Evolutionary conservation across 2,329 filamentous ascomycete genomes (phyloP).

Genomic region (Colletotrichum lindemuthianum): DNA sequence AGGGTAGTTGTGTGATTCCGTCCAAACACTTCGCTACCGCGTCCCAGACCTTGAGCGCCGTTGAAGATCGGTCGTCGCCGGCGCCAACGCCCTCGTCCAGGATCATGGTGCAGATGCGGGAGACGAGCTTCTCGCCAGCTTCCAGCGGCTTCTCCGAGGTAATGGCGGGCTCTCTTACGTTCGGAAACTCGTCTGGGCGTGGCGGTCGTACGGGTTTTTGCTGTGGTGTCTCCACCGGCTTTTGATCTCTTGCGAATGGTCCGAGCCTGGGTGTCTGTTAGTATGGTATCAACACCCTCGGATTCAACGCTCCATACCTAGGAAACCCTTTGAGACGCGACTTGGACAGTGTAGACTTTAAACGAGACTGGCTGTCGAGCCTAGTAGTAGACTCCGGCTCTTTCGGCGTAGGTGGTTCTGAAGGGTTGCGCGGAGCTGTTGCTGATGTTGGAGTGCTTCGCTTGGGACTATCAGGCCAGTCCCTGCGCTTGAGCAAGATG

Average conservation of each 20-base stretch:
- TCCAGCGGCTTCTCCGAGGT: neutral
- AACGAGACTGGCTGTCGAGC: conserved; percentile 8
- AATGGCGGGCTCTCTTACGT: neutral
- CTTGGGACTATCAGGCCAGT: conserved; percentile 9
- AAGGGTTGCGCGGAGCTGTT: neutral
- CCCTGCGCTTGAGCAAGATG: conserved; percentile 24
- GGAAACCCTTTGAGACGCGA: conserved; percentile 14
- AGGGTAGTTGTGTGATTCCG: conserved; percentile 6
- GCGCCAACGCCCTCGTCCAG: conserved; percentile 19
- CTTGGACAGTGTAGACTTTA: conserved; percentile 12
- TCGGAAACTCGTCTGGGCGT: neutral
- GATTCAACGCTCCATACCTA: neutral
- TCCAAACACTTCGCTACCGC: conserved; percentile 19
- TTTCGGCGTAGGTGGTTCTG: neutral
- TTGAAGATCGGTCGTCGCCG: conserved; percentile 17
- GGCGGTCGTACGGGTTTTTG: neutral
- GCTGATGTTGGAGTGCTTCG: neutral
- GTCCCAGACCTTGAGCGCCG: conserved; percentile 31
- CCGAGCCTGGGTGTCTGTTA: conserved; percentile 11
- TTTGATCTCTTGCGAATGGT: neutral
- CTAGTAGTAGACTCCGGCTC: neutral
- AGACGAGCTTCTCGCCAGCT: conserved; percentile 2
- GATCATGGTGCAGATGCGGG: conserved; percentile 30
- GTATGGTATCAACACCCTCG: neutral
- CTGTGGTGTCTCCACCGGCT: neutral